A percentile compares a stretch with the other conserved stretches of the same genome.
These are phyloP conservation scores for Ceratocystis eucalypticola DNA, from an alignment of 2,329 filamentous ascomycete species.

Conservation along the genomic window DNA sequence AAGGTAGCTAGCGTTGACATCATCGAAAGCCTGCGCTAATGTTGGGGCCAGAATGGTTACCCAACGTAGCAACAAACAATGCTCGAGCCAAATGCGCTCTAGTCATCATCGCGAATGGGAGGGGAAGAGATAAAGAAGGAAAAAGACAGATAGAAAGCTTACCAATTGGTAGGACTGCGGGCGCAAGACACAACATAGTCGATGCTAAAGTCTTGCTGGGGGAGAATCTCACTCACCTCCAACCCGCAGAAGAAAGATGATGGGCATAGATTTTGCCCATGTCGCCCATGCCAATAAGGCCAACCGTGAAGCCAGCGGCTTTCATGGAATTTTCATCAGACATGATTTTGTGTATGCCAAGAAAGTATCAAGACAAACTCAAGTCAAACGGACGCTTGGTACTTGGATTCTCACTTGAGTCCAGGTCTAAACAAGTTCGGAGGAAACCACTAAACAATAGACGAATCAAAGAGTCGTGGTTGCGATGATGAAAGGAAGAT, in stretches of 20 bases:
- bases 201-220: slow-evolving; percentile 14
- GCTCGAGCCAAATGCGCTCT: slow-evolving; percentile 99
- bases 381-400: not conserved
- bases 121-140: slow-evolving; percentile 13
- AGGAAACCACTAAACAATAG: not conserved
- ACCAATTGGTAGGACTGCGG: slow-evolving; percentile 26
- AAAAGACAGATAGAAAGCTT: slow-evolving; percentile 24
- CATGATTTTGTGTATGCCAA: not conserved
- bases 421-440: not conserved
- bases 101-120: slow-evolving; percentile 67
- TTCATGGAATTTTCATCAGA: slow-evolving; percentile 34
- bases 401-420: not conserved
- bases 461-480: not conserved
- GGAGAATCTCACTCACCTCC: slow-evolving; percentile 55
- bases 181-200: slow-evolving; percentile 7
- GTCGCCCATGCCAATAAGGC: slow-evolving; percentile 97
- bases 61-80: slow-evolving; percentile 52
- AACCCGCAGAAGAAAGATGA: slow-evolving; percentile 76
- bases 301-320: slow-evolving; percentile 52
- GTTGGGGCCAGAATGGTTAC: slow-evolving; percentile 63
- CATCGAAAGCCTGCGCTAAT: slow-evolving; percentile 62
- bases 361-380: not conserved
- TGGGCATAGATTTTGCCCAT: slow-evolving; percentile 99
- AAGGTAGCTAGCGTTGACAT: slow-evolving; percentile 99
- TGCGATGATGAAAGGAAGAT: slow-evolving; percentile 9